These are phyloP conservation scores for Alternaria atra DNA, from an alignment of 2,329 filamentous ascomycete species.

Conservation along the genomic window DNA sequence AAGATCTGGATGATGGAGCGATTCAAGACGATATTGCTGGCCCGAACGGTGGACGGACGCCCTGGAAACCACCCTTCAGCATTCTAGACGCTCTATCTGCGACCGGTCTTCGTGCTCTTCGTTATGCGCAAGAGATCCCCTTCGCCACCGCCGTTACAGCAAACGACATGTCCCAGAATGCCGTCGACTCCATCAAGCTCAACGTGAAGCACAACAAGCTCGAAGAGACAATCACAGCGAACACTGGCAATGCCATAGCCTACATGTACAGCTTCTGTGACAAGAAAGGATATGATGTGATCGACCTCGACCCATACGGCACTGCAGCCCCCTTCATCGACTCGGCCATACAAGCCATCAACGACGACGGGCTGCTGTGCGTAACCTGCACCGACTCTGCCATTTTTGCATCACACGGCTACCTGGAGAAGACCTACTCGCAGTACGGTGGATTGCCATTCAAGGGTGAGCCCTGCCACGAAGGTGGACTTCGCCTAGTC, in stretches of 20 bases:
- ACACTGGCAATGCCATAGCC: slow-evolving; percentile 82
- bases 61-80: slow-evolving; percentile 50
- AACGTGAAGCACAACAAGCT: slow-evolving; percentile 88
- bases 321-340: slow-evolving; percentile 93
- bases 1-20: slow-evolving; percentile 11
- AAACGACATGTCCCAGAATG: slow-evolving; percentile 84
- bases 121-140: slow-evolving; percentile 91
- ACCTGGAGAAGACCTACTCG: slow-evolving; percentile 91
- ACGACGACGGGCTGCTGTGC: slow-evolving; percentile 89
- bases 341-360: slow-evolving; percentile 83
- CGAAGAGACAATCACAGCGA: slow-evolving; percentile 73
- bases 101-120: slow-evolving; percentile 86
- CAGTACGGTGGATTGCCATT: slow-evolving; percentile 91
- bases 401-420: slow-evolving; percentile 93
- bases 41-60: slow-evolving; percentile 16
- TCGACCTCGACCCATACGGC: slow-evolving; percentile 96
- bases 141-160: slow-evolving; percentile 83
- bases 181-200: slow-evolving; percentile 80
- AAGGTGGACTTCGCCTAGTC: slow-evolving; percentile 87
- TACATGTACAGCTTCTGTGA: slow-evolving; percentile 86
- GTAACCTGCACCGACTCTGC: slow-evolving; percentile 97
- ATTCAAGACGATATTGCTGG: slow-evolving; percentile 4
- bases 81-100: slow-evolving; percentile 95
- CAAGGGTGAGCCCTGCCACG: slow-evolving; percentile 86
- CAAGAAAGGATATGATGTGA: slow-evolving; percentile 78